These are phyloP conservation scores for Mucor mucedo DNA, from an alignment of 371 early-diverging fungal genomes.

Conservation along the genomic window DNA sequence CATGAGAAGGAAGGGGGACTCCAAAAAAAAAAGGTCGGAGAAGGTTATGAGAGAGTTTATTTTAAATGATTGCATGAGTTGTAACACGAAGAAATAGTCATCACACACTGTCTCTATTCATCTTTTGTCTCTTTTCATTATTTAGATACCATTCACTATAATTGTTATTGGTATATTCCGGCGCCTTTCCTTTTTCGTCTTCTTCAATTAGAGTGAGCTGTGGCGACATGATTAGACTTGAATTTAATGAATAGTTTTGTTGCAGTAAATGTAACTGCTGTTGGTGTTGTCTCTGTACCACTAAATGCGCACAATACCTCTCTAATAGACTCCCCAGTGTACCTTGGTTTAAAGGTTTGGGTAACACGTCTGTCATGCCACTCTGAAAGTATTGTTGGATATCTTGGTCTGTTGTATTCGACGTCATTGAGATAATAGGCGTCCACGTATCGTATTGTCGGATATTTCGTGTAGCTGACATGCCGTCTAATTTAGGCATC, in stretches of 20 bases:
- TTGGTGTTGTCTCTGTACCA: slow-evolving; percentile 33
- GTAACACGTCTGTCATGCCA: slow-evolving; percentile 84
- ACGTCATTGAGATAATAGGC: slow-evolving; percentile 84
- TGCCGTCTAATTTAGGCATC: slow-evolving; percentile 80
- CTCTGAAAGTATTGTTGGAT: slow-evolving; percentile 67
- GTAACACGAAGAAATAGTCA: too few relatives aligned
- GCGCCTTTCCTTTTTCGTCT: slow-evolving; percentile 1
- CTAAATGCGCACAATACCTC: slow-evolving; percentile 67
- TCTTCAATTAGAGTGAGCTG: slow-evolving; percentile 29
- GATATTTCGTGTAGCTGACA: slow-evolving; percentile 73
- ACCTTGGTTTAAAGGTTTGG: slow-evolving; percentile 74
- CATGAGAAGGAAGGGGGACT: not conserved
- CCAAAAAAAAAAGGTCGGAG: not conserved
- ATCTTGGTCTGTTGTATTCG: slow-evolving; percentile 68
- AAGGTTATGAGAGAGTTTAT: not conserved
- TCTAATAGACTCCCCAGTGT: slow-evolving; percentile 61
- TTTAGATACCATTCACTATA: slow-evolving; percentile 14
- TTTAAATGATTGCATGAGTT: too few relatives aligned
- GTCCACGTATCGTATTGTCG: slow-evolving; percentile 74
- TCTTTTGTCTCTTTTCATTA: slow-evolving; percentile 4
- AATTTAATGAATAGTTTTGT: slow-evolving; percentile 27
- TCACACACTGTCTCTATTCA: too few relatives aligned
- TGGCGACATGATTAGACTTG: slow-evolving; percentile 16
- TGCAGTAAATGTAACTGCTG: slow-evolving; percentile 29
- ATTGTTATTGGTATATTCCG: too few relatives aligned